Conservation (phyloP, 2,329 filamentous ascomycete species). For the Zasmidium cellare region DNA sequence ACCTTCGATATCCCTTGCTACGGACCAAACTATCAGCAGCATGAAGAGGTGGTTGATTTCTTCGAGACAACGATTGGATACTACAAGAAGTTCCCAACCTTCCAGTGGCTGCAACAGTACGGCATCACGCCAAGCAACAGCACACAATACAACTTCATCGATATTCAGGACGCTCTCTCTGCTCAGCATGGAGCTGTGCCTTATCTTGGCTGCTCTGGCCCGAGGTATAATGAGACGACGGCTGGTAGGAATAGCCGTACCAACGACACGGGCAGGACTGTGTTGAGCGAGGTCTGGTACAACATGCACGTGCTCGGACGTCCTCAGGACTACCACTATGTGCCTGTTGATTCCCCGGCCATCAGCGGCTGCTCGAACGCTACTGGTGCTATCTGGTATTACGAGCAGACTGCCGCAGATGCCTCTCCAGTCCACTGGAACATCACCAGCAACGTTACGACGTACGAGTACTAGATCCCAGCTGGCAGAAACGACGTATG, state of each 20-base stretch:
- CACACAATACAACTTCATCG: constrained; percentile 56
- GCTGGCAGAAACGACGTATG: neutral
- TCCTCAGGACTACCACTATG: constrained; percentile 53
- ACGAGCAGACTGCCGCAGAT: constrained; percentile 43
- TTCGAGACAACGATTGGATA: constrained; percentile 62
- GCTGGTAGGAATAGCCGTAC: constrained; percentile 52
- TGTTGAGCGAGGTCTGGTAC: constrained; percentile 66
- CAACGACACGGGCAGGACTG: constrained; percentile 57
- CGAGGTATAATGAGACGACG: constrained; percentile 60
- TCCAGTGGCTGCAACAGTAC: constrained; percentile 56
- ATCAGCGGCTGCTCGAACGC: constrained; percentile 58
- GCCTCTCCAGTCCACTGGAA: neutral
- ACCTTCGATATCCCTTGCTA: constrained; percentile 68
- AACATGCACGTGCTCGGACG: constrained; percentile 62
- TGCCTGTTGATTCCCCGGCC: constrained; percentile 51
- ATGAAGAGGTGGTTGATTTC: constrained; percentile 64
- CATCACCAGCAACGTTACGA: neutral
- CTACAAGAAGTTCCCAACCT: constrained; percentile 61
- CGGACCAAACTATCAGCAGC: constrained; percentile 56
- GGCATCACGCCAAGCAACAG: constrained; percentile 60
- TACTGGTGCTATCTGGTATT: constrained; percentile 56
- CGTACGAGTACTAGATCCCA: neutral
- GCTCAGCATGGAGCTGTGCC: constrained; percentile 55
- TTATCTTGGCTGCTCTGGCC: constrained; percentile 63
- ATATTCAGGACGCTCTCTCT: constrained; percentile 54